Evolutionary conservation across 257 asterid species (phyloP), one percentile per base, ranked within the genome.

Genomic region (Rauvolfia tetraphylla): DNA sequence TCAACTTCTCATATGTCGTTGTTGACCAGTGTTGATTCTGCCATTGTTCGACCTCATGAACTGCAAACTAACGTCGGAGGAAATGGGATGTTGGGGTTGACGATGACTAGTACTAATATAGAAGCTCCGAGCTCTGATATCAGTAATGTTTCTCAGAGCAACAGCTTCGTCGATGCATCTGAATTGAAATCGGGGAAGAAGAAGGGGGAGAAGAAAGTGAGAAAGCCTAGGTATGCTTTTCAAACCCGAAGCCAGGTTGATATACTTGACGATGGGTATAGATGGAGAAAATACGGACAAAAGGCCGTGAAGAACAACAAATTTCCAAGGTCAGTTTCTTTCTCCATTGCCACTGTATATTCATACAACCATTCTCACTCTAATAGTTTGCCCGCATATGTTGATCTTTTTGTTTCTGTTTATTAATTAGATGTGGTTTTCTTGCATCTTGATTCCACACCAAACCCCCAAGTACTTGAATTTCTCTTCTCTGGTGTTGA

Each of bases 231-330:
- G 42, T 72, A 72, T 72, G 75, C 75, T 72, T 72, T 72, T 72
- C 75, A 72, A 36, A 84, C 88, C 1, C 76, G 88, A 48, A 81
- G 86, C 75, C 88, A 82, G 31, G 88, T 84, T 59, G 88, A 84
- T 75, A 84, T 84, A 44, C 86, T 84, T 23, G 88, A 84, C 49
- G 88, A 84, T 77, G 88, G 88, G 6, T 84, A 84, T 74, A 68
- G 87, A 73, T 84, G 87, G 87, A 84, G 87, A 67, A 84, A 84
- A 77, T 84, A 84, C 56, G 88, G 88, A 5, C 88, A 85, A 41
- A 85, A 85, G 68, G 82, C 86, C 12, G 88, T 85, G 12, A 85
- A 85, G 76, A 85, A 82, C 83, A 85, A 85, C 82, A 82, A 72
- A 41, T 85, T 85, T 57, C 88, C 88, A 44, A 80, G 88, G 88